A percentile compares a stretch with the other conserved stretches of the same genome.
Evolutionary conservation across 2,329 filamentous ascomycete species (phyloP).

Genomic region (Fusarium sp.): DNA sequence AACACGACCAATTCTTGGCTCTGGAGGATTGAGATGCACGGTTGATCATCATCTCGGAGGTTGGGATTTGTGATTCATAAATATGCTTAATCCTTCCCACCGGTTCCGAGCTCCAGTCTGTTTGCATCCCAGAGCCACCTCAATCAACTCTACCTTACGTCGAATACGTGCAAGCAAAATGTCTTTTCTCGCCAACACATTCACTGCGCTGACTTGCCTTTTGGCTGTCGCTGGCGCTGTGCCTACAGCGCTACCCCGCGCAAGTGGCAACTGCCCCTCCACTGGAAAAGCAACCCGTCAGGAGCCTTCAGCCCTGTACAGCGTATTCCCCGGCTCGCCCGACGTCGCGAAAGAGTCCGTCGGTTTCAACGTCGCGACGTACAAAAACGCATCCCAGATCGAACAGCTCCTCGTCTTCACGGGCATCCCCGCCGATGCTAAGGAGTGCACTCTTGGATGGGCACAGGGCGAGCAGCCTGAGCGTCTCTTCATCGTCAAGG

Average conservation of each 20-base stretch:
- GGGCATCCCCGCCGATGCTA: constrained; percentile 43
- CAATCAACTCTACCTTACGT: background rate
- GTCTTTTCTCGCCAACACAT: constrained; percentile 7
- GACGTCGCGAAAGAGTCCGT: constrained; percentile 15
- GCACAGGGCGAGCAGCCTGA: constrained; percentile 48
- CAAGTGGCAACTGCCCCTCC: constrained; percentile 9
- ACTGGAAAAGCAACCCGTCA: background rate
- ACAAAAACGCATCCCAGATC: constrained; percentile 33
- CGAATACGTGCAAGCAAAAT: background rate
- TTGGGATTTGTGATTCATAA: constrained; percentile 4
- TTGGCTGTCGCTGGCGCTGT: constrained; percentile 13
- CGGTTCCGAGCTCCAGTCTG: background rate
- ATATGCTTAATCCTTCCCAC: constrained; percentile 10
- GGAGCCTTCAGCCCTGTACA: constrained; percentile 25
- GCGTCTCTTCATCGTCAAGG: constrained; percentile 49
- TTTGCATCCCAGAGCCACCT: background rate
- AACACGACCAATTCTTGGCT: background rate
- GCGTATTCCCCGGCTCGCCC: constrained; percentile 28
- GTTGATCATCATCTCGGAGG: constrained; percentile 22
- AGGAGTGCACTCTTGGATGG: constrained; percentile 45
- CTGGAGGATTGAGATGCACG: background rate
- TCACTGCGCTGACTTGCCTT: constrained; percentile 15
- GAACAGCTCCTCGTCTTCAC: constrained; percentile 47
- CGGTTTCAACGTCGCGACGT: constrained; percentile 39
- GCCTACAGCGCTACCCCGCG: constrained; percentile 16